Conservation (phyloP, 768 basidiomycete species). For the Suillus brevipes region DNA sequence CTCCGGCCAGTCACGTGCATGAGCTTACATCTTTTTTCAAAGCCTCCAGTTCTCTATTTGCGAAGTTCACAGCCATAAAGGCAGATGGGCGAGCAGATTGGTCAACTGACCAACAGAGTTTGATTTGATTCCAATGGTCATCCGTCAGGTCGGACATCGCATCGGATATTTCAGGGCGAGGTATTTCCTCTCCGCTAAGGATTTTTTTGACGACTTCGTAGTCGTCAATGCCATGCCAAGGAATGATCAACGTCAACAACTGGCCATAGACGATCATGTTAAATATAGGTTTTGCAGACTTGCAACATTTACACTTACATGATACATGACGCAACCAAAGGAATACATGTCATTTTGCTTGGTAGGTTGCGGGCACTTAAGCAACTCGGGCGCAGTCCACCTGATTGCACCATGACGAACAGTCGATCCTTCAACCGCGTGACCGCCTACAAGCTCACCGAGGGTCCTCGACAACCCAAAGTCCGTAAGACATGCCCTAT, state of each 20-base stretch:
- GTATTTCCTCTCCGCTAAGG: neutral
- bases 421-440: neutral
- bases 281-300: neutral
- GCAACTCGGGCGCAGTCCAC: slow-evolving; percentile 43
- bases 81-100: neutral
- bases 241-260: neutral
- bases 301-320: neutral
- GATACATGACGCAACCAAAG: slow-evolving; percentile 25
- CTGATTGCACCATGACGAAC: slow-evolving; percentile 35
- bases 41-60: neutral
- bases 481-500: slow-evolving; percentile 40
- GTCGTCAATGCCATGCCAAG: neutral
- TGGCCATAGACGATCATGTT: neutral
- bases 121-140: neutral
- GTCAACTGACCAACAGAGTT: neutral
- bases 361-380: slow-evolving; percentile 18
- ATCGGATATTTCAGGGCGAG: neutral
- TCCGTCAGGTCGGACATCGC: neutral
- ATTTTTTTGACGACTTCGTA: neutral
- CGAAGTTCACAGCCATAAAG: neutral
- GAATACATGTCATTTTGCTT: slow-evolving; percentile 40
- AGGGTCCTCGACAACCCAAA: slow-evolving; percentile 43
- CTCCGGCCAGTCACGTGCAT: too few species aligned
- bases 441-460: slow-evolving; percentile 18
- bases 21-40: neutral